Base-by-base conservation (phyloP, 148 eudicot species). In the Fagopyrum homotropicum region DNA sequence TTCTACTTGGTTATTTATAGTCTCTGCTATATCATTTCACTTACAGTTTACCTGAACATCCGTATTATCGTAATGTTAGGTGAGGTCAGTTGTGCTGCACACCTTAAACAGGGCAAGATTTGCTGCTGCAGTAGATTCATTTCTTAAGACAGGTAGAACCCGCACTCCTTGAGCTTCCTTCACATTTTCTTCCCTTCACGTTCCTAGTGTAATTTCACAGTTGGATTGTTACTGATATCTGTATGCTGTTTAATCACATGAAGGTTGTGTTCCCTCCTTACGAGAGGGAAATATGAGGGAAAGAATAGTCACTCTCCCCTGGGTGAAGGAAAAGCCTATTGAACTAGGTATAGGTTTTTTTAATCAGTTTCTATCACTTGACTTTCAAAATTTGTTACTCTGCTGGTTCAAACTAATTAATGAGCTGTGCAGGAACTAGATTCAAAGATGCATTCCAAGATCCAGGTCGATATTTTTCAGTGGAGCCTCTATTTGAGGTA, bases 361-460 rank as follows among this genome's bases (percentile, higher is more conserved):
- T 30, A 73, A 35, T 63, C 7, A 44, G 3, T 50, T 56, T 56
- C 50, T 71, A 19, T 45, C 45, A 29, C 12, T 46, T 17, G 47
- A 30, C 19, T 40, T 66, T 14, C 61, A 72, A 29, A 1, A 64
- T 44, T 74, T 50, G 9, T 66, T 77, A 40, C 54, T 47, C 35
- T 1, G n/a, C 45, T 57, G 45, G 35, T 82, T 68, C 17, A 63
- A 79, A 66, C 57, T 75, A 77, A 45, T 8, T 75, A 30, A 26
- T 49, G 70, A 45, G 68, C 79, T 80, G 73, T 70, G 63, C 88
- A 95, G 99, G 99, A 51, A 78, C 98, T 43, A 86, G 91, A 84
- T 92, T 95, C 79, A 92, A 89, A 83, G 98, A 95, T 73, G 99
- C 98, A 61, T 95, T 92, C 79, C 90, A 89, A 79, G 99, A 92